Base-by-base conservation (phyloP, 1,139 yeast species). In the Yamadazyma spencermartinsiae region DNA sequence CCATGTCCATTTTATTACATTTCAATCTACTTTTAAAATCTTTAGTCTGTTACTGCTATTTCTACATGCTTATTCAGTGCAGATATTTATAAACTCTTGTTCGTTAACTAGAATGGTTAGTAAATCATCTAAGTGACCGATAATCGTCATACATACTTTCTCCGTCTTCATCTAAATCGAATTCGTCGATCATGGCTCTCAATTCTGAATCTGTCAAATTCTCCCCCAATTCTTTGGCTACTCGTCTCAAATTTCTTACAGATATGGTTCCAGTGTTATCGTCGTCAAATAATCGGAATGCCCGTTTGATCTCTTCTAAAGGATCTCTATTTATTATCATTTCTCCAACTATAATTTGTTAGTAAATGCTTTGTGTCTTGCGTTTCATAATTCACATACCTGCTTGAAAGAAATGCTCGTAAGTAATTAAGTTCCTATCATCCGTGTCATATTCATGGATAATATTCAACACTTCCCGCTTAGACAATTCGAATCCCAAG, bases 161-260 rank as follows among this genome's bases (percentile, higher is more conserved):
- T 35, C 98, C 98, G 59, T 94, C 98, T 46, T 87, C 96, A 60
- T 94, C 98, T 42, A 92, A 67, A 63, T 94, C 99, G 56, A 94
- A 94, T 62, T 92, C 98, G 47, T 90, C 97, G 49, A 94, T 92
- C 98, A 94, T 92, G 10, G 98, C 97, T 49, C 86, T 76, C 40
- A 94, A 71, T 54, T 94, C 98, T 43, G 89, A 96, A 49, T 92
- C 98, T 8, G 88, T 84, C 43, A 94, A 68, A 53, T 85, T 86
- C 60, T 94, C 98, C 1, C 97, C 97, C 45, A 94, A 67, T 49
- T 92, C 98, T 54, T 86, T 86, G 13, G 98, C 95, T 1, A 92
- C 96, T 44, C 94, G 76, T 61, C 95, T 79, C 42, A 94, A 72
- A 55, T 90, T 87, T 49, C 92, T 76, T 38, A 92, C 70, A 42